Evolutionary conservation across 2,329 filamentous ascomycete species (phyloP).

Genomic region (Colletotrichum echinochloae): DNA sequence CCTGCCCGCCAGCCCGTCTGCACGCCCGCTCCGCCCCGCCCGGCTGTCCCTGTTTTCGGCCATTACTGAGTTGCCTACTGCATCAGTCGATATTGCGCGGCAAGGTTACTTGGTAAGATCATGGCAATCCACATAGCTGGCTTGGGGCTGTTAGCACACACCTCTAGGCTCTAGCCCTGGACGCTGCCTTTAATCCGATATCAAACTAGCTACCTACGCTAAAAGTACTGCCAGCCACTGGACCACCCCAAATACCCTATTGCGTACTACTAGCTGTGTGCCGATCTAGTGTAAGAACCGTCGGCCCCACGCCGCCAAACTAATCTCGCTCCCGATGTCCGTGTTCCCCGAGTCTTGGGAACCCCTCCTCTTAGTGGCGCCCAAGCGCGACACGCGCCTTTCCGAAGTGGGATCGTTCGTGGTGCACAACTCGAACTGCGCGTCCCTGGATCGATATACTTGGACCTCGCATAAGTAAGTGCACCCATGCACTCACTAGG

Average conservation of each 20-base stretch:
- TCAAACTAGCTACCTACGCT: background rate
- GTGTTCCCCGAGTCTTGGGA: background rate
- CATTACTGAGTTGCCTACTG: constrained; percentile 9
- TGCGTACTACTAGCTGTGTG: background rate
- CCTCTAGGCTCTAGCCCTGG: constrained; percentile 32
- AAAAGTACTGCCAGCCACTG: background rate
- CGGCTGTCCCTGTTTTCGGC: background rate
- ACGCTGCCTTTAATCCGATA: constrained; percentile 17
- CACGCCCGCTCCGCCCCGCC: too few relatives aligned
- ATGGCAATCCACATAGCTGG: constrained; percentile 11
- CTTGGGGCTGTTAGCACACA: constrained; percentile 25
- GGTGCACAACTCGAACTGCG: background rate
- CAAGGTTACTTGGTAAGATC: background rate
- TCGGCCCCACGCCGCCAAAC: constrained; percentile 35
- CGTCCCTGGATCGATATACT: background rate
- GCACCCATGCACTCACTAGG: background rate
- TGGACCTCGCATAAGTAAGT: background rate
- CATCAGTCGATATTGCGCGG: constrained; percentile 10
- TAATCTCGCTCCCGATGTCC: constrained; percentile 8
- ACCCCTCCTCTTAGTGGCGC: background rate
- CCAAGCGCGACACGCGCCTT: constrained; percentile 13
- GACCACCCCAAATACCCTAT: background rate
- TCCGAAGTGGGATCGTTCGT: background rate
- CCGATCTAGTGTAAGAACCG: constrained; percentile 36
- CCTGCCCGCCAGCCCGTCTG: too few relatives aligned